Conservation (phyloP, 2,329 filamentous ascomycete species). For the Diaporthe ampelina region DNA sequence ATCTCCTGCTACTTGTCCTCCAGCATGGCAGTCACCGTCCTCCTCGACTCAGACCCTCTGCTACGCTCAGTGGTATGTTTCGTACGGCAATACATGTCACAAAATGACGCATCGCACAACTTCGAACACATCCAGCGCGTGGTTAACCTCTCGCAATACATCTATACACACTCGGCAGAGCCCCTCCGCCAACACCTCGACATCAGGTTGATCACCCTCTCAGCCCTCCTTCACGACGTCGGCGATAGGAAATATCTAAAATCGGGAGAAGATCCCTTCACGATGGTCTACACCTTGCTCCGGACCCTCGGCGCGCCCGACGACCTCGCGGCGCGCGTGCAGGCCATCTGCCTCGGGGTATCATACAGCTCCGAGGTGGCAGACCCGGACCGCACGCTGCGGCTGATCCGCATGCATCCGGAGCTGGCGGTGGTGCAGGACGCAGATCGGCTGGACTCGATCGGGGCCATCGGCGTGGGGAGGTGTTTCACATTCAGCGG, state of each 20-base stretch:
- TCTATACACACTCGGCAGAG: slow-evolving; percentile 59
- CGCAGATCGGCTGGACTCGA: slow-evolving; percentile 91
- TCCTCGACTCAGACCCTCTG: slow-evolving; percentile 59
- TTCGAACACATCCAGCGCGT: slow-evolving; percentile 88
- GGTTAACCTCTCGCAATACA: slow-evolving; percentile 76
- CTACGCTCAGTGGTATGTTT: slow-evolving; percentile 71
- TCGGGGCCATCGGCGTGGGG: slow-evolving; percentile 88
- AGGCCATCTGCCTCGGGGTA: slow-evolving; percentile 81
- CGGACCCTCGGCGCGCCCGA: slow-evolving; percentile 67
- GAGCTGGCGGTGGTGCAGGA: slow-evolving; percentile 91
- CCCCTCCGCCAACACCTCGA: slow-evolving; percentile 53
- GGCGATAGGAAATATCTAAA: slow-evolving; percentile 86
- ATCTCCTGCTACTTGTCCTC: slow-evolving; percentile 17
- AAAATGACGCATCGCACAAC: slow-evolving; percentile 90
- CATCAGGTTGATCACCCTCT: slow-evolving; percentile 72
- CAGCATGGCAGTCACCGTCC: slow-evolving; percentile 43
- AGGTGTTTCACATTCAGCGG: slow-evolving; percentile 84
- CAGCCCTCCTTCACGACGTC: slow-evolving; percentile 87
- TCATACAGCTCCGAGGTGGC: slow-evolving; percentile 82
- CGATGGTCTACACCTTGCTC: slow-evolving; percentile 69
- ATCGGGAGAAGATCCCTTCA: slow-evolving; percentile 68
- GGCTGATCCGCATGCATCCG: slow-evolving; percentile 75
- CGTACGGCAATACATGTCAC: slow-evolving; percentile 79
- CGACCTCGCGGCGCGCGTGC: slow-evolving; percentile 74
- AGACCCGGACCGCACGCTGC: slow-evolving; percentile 71